Evolutionary conservation across 2,329 filamentous ascomycete species (phyloP).

Genomic region (Thermoascus crustaceus): DNA sequence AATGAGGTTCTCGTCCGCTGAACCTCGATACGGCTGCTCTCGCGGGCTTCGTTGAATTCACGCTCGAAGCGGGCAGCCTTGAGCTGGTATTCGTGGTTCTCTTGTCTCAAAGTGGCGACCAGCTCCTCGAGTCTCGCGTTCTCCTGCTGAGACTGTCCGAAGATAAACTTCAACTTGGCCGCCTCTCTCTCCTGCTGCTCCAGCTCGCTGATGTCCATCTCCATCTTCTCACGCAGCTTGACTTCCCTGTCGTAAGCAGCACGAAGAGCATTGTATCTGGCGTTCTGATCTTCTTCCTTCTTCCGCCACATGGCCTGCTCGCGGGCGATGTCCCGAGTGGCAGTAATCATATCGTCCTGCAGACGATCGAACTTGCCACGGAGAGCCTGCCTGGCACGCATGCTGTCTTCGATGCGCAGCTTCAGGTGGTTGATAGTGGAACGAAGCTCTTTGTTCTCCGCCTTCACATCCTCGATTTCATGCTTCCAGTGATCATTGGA

Average conservation of each 20-base stretch:
- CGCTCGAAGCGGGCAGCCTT: slow-evolving; percentile 62
- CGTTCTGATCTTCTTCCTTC: slow-evolving; percentile 51
- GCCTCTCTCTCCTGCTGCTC: slow-evolving; percentile 67
- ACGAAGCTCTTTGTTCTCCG: slow-evolving; percentile 64
- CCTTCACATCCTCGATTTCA: slow-evolving; percentile 49
- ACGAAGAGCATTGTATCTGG: slow-evolving; percentile 47
- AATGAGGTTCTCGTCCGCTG: slow-evolving; percentile 70
- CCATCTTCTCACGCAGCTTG: slow-evolving; percentile 52
- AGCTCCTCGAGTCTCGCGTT: slow-evolving; percentile 57
- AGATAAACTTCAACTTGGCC: slow-evolving; percentile 68
- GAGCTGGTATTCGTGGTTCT: slow-evolving; percentile 64
- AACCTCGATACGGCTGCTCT: slow-evolving; percentile 70
- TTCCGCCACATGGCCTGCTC: slow-evolving; percentile 74
- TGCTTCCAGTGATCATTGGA: slow-evolving; percentile 52
- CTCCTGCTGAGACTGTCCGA: slow-evolving; percentile 55
- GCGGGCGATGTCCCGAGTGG: slow-evolving; percentile 69
- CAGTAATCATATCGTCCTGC: slow-evolving; percentile 76
- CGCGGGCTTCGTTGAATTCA: slow-evolving; percentile 75
- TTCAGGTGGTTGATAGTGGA: slow-evolving; percentile 65
- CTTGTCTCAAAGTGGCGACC: slow-evolving; percentile 40
- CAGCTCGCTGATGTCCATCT: slow-evolving; percentile 52
- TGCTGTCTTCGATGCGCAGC: slow-evolving; percentile 75
- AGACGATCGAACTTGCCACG: slow-evolving; percentile 74
- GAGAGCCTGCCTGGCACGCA: slow-evolving; percentile 75
- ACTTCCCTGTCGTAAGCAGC: slow-evolving; percentile 60